phyloP scores from a whole-genome alignment of 2,329 filamentous ascomycete genomes.

The Trichoderma breve region DNA sequence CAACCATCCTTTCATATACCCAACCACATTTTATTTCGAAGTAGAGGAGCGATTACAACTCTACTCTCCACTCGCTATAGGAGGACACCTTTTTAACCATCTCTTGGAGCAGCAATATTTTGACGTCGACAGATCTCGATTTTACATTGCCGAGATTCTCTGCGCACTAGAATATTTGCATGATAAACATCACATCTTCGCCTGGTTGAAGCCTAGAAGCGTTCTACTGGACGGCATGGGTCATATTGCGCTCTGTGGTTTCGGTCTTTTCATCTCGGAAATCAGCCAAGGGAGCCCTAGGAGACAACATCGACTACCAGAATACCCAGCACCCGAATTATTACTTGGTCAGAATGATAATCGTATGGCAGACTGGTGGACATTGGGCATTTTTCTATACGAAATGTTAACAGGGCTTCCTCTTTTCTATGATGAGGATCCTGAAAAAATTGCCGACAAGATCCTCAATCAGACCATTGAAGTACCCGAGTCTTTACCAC shows the following conservation, averaged over 20 bases:
- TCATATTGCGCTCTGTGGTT: slow-evolving; percentile 87
- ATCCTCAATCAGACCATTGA: not conserved
- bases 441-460: not conserved
- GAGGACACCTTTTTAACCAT: slow-evolving; percentile 86
- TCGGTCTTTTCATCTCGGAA: slow-evolving; percentile 85
- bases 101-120: slow-evolving; percentile 86
- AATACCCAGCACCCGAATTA: slow-evolving; percentile 87
- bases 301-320: slow-evolving; percentile 66
- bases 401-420: slow-evolving; percentile 90
- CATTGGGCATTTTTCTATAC: slow-evolving; percentile 83
- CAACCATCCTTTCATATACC: slow-evolving; percentile 92
- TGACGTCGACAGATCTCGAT: slow-evolving; percentile 82
- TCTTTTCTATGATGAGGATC: slow-evolving; percentile 73
- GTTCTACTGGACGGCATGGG: slow-evolving; percentile 87
- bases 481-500: not conserved
- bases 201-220: slow-evolving; percentile 65
- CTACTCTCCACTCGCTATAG: slow-evolving; percentile 87
- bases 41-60: slow-evolving; percentile 35
- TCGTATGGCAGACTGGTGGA: slow-evolving; percentile 95
- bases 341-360: slow-evolving; percentile 83
- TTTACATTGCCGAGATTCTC: slow-evolving; percentile 84
- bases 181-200: slow-evolving; percentile 88
- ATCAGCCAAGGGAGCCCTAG: slow-evolving; percentile 91
- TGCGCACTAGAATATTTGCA: slow-evolving; percentile 86
- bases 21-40: slow-evolving; percentile 50